Conservation (phyloP, 2,329 filamentous ascomycete species). For the Elsinoe australis region DNA sequence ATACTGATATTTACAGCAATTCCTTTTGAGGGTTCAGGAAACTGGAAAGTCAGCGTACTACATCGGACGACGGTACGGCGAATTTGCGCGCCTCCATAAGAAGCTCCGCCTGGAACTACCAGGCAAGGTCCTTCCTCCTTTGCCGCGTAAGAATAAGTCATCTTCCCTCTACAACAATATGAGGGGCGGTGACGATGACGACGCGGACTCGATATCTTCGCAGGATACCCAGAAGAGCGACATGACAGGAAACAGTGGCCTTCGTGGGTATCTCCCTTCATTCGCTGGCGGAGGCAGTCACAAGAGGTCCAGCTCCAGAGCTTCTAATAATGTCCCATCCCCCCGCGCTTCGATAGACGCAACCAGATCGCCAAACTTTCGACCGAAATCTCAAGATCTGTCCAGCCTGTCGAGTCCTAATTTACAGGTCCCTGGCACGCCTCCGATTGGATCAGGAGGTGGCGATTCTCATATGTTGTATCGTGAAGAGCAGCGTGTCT, state of each 20-base stretch:
- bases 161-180: constrained; percentile 54
- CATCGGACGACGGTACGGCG: constrained; percentile 77
- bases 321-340: constrained; percentile 22
- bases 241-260: constrained; percentile 25
- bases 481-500: constrained; percentile 85
- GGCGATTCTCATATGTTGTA: constrained; percentile 50
- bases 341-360: constrained; percentile 30
- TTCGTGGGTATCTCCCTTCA: constrained; percentile 38
- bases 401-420: constrained; percentile 22
- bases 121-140: constrained; percentile 75
- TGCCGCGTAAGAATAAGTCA: constrained; percentile 88
- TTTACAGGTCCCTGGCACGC: constrained; percentile 9
- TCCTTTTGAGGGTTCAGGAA: constrained; percentile 76
- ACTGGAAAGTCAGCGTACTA: constrained; percentile 68
- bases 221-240: constrained; percentile 42
- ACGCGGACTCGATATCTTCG: constrained; percentile 73
- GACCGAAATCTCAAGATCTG: constrained; percentile 20
- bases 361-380: constrained; percentile 19
- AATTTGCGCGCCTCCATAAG: constrained; percentile 75
- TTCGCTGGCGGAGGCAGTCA: constrained; percentile 20
- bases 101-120: constrained; percentile 75
- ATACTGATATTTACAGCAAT: constrained; percentile 53
- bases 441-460: background rate
- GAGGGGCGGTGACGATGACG: constrained; percentile 60
- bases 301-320: constrained; percentile 20